Percentiles rank a stretch among this genome's conserved stretches.
These are phyloP conservation scores for Chaetomium tenue DNA, from an alignment of 495 filamentous ascomycete species.

Conservation along the genomic window DNA sequence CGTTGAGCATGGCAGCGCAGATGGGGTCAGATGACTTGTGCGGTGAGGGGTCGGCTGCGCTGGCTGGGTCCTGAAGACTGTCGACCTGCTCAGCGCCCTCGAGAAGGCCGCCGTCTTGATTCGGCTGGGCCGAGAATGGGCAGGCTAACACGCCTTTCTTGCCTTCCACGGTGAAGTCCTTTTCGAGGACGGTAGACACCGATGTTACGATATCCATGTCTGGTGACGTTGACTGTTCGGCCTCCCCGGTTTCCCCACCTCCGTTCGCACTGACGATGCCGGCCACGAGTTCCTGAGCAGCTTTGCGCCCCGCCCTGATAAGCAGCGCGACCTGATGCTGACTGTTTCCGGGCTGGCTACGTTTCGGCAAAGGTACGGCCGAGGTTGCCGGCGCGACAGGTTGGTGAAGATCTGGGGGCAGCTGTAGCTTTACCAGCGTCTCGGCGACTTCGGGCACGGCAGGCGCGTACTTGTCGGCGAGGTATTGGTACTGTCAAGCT, in stretches of 20 bases:
- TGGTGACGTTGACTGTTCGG: slow-evolving; percentile 43
- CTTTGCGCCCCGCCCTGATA: slow-evolving; percentile 55
- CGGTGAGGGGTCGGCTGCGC: slow-evolving; percentile 34
- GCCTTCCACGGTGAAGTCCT: slow-evolving; percentile 63
- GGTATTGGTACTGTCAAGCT: slow-evolving; percentile 48
- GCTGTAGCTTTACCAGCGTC: slow-evolving; percentile 55
- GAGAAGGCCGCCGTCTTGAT: slow-evolving; percentile 27
- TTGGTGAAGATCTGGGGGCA: slow-evolving; percentile 51
- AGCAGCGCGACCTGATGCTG: slow-evolving; percentile 55
- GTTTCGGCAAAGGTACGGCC: slow-evolving; percentile 52
- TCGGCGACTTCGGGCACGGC: slow-evolving; percentile 52
- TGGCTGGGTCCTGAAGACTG: slow-evolving; percentile 30
- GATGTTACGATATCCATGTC: slow-evolving; percentile 43
- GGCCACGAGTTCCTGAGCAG: slow-evolving; percentile 46
- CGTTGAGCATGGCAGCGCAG: slow-evolving; percentile 57
- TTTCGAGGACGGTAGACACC: slow-evolving; percentile 57
- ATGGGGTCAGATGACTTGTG: slow-evolving; percentile 58
- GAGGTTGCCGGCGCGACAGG: slow-evolving; percentile 43
- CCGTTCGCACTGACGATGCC: slow-evolving; percentile 41
- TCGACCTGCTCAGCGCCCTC: slow-evolving; percentile 21
- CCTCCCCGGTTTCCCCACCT: slow-evolving; percentile 39
- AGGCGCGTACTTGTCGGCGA: slow-evolving; percentile 59
- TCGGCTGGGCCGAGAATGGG: slow-evolving; percentile 51
- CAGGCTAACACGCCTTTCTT: slow-evolving; percentile 61
- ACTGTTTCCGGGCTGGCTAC: slow-evolving; percentile 39